A percentile compares a stretch with the other conserved stretches of the same genome.
Evolutionary conservation across 2,329 filamentous ascomycete genomes (phyloP).

Genomic region (Aspergillus hiratsukae): DNA sequence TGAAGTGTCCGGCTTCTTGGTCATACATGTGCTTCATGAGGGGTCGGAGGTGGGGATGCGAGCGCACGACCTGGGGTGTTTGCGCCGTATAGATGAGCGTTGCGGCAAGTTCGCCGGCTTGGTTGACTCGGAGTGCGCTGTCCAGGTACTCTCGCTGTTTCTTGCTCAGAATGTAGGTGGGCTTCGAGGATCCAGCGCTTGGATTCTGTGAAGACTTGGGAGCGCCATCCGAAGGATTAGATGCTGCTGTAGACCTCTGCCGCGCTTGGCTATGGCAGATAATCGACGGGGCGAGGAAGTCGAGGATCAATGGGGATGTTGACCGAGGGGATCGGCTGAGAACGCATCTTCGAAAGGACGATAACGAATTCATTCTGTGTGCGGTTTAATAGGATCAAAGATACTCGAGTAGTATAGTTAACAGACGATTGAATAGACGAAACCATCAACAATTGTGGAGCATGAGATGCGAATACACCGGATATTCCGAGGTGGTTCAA

Average conservation of each 20-base stretch:
- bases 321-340: slow-evolving; percentile 11
- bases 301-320: slow-evolving; percentile 26
- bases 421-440: background rate
- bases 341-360: slow-evolving; percentile 18
- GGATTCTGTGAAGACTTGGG: slow-evolving; percentile 16
- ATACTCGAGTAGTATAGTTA: background rate
- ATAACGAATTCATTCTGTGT: slow-evolving; percentile 22
- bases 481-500: slow-evolving; percentile 11
- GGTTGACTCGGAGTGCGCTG: slow-evolving; percentile 86
- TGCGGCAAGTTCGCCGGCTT: slow-evolving; percentile 94
- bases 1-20: slow-evolving; percentile 84
- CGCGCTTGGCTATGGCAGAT: slow-evolving; percentile 22
- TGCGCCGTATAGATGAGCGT: slow-evolving; percentile 91
- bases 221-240: slow-evolving; percentile 20
- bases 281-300: slow-evolving; percentile 34
- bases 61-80: slow-evolving; percentile 70
- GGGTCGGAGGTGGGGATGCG: slow-evolving; percentile 80
- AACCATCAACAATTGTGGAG: background rate
- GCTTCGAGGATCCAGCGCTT: slow-evolving; percentile 22
- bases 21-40: slow-evolving; percentile 98
- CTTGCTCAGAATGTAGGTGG: slow-evolving; percentile 57
- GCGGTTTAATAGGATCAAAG: background rate
- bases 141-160: slow-evolving; percentile 72
- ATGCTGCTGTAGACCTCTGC: slow-evolving; percentile 21
- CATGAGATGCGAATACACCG: background rate